Evolutionary conservation across 768 basidiomycete genomes (phyloP).

Genomic region (Daedaleopsis sinensis): DNA sequence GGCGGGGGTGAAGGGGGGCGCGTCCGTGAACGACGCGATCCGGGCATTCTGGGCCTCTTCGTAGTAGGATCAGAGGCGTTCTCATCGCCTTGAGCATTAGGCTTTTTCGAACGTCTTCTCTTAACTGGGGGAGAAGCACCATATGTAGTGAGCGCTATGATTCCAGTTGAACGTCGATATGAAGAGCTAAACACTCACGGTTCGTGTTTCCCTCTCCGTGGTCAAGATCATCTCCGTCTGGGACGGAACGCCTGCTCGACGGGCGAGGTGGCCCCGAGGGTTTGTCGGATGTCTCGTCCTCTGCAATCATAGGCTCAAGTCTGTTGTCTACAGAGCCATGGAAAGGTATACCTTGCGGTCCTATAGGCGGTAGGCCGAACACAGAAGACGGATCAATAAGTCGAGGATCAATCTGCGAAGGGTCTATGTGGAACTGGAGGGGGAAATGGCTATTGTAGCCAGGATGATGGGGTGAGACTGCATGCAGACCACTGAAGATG

Average conservation of each 20-base stretch:
- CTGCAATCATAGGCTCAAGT: not conserved
- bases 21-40: constrained; percentile 38
- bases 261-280: not conserved
- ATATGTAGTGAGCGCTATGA: not conserved
- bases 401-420: constrained; percentile 20
- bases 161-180: too few species aligned
- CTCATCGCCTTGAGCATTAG: not conserved
- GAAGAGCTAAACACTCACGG: not conserved
- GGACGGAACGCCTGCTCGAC: not conserved
- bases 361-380: not conserved
- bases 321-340: not conserved
- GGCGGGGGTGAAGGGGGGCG: constrained; percentile 55
- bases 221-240: not conserved
- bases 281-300: not conserved
- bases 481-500: not conserved
- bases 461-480: not conserved
- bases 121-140: not conserved
- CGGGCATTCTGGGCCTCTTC: constrained; percentile 20
- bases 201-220: not conserved
- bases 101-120: constrained; percentile 4
- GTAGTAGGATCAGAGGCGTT: not conserved
- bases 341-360: not conserved
- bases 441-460: not conserved
- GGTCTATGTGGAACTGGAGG: constrained; percentile 7
- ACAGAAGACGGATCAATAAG: constrained; percentile 10